A percentile compares a stretch with the other conserved stretches of the same genome.
phyloP scores from a whole-genome alignment of 306 rosid species.

The Cucurbita pepo region DNA sequence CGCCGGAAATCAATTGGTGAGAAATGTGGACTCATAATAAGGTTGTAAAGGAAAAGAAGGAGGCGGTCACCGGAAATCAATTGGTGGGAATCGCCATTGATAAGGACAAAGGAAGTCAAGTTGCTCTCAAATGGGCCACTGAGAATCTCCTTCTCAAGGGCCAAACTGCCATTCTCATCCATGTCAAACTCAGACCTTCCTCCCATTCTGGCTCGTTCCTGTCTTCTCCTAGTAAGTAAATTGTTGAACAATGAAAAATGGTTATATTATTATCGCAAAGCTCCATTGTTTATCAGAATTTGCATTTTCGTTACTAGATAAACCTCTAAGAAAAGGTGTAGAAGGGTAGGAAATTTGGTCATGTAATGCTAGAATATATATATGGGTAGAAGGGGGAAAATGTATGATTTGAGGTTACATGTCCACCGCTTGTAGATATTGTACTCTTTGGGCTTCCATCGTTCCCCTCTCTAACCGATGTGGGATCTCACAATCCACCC shows the following conservation, averaged over 20 bases:
- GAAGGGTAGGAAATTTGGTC: neutral
- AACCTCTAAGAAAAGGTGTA: neutral
- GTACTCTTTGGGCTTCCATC: too few species aligned
- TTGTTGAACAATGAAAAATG: neutral
- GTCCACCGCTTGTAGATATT: too few species aligned
- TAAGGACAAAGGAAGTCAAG: conserved; percentile 71
- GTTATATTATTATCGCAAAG: too few species aligned
- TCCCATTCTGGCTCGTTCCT: conserved; percentile 17
- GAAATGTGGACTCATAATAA: conserved; percentile 3
- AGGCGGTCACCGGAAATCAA: conserved; percentile 32
- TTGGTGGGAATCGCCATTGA: conserved; percentile 84
- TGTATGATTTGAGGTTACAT: neutral
- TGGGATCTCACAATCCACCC: too few species aligned
- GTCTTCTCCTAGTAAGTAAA: conserved; percentile 28
- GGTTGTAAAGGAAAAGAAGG: conserved; percentile 27
- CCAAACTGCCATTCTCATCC: conserved; percentile 53
- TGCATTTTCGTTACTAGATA: neutral
- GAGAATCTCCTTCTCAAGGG: conserved; percentile 48
- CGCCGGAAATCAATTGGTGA: conserved; percentile 43
- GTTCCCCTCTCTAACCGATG: too few species aligned
- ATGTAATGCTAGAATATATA: neutral
- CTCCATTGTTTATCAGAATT: neutral
- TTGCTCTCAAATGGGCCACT: conserved; percentile 73
- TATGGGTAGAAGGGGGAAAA: neutral
- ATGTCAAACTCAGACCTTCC: conserved; percentile 40